Evolutionary conservation across 495 filamentous ascomycete species (phyloP).

Genomic region (Polyplosphaeria fusca): DNA sequence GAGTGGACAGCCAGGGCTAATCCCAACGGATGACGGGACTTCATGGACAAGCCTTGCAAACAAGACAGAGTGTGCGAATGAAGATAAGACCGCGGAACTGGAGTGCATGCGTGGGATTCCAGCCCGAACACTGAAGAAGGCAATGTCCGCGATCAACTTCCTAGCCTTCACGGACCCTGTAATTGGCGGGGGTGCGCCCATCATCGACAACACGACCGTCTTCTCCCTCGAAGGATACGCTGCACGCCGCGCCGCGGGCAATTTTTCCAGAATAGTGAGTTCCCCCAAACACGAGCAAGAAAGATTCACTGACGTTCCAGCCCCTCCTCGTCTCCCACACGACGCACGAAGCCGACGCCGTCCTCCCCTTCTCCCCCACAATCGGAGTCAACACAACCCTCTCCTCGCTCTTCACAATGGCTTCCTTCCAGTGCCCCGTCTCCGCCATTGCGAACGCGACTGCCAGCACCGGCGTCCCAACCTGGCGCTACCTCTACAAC

Average conservation of each 20-base stretch:
- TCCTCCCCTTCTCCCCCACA: constrained; percentile 1
- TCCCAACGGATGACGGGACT: constrained; percentile 40
- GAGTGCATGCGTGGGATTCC: constrained; percentile 49
- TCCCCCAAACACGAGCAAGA: too few species aligned
- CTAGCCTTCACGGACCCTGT: constrained; percentile 10
- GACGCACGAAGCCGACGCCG: constrained; percentile 1
- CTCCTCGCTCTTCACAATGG: constrained; percentile 5
- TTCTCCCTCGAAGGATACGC: constrained; percentile 45
- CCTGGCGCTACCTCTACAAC: constrained; percentile 3
- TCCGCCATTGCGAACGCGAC: neutral
- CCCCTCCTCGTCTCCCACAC: constrained; percentile 12
- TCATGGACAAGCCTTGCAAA: constrained; percentile 45
- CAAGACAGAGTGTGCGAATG: constrained; percentile 42
- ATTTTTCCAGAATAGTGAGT: constrained; percentile 1
- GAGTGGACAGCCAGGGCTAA: neutral
- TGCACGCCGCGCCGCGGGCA: constrained; percentile 33
- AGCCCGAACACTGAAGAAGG: constrained; percentile 32
- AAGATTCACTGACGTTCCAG: too few species aligned
- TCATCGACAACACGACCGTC: constrained; percentile 26
- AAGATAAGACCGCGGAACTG: constrained; percentile 29
- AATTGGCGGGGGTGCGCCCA: neutral
- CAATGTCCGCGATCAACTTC: constrained; percentile 41
- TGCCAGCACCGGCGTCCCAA: neutral
- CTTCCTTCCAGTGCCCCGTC: constrained; percentile 8
- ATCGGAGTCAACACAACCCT: constrained; percentile 10